Evolutionary conservation across 2,329 filamentous ascomycete genomes (phyloP), one percentile per base, ranked within the genome.

Genomic region (Fusarium redolens): DNA sequence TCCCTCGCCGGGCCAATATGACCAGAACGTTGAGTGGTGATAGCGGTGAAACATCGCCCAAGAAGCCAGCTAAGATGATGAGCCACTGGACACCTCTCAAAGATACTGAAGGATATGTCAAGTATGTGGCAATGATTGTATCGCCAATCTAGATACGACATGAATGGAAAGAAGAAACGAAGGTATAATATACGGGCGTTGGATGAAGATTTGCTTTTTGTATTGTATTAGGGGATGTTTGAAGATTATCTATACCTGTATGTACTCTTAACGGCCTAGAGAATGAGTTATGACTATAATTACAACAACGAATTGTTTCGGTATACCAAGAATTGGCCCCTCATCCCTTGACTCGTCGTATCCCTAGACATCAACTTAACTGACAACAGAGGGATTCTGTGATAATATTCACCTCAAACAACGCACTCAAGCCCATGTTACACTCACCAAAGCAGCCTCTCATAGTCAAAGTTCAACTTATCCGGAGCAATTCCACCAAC

Each of bases 1-100:
- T 78, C 40, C 76, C 76, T 12, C 70, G 75, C 5, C 65, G 76
- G 15, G 76, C 76, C 37, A 78, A 77, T 30, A 70, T 68, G 47
- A 54, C 67, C 5, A 76, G 75, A 28, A 48, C 54, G 5, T 41
- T 67, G 48, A 72, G 61, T 31, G 59, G 69, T 13, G 76, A 76
- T 9, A 67, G 55, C 30, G 65, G 41, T 5, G 75, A 76, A 2
- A 52, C 35, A 28, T 41, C 61, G 11, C 69, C 66, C 8, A 78
- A 72, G 56, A 77, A 72, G 48, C 40, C 69, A 7, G 55, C 61
- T 43, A 78, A 72, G 62, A 74, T 78, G 67, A 78, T 78, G 75
- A 78, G 77, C 68, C 77, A 78, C 52, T 78, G 77, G 77, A 76
- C 77, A 37, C 77, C 77, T 22, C 58, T 78, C 13, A 78, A 78